Base-by-base conservation (phyloP, 1,284 basidiomycete genomes). In the Leccinum subspadiceum region DNA sequence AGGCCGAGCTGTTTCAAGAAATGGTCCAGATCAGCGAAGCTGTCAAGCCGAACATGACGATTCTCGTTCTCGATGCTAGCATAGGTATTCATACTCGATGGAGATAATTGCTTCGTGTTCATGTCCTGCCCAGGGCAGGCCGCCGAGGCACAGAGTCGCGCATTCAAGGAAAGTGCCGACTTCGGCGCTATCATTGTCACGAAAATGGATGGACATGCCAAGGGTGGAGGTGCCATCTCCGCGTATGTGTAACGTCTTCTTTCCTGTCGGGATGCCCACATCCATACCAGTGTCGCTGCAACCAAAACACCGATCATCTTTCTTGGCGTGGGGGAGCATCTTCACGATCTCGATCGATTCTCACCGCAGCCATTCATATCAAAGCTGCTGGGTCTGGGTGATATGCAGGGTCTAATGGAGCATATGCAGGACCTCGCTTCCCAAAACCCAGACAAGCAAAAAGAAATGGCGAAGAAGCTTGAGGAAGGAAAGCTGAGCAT, bases 121-220 rank as follows among this genome's bases (percentile, higher is more conserved):
- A 67, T 35, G 15, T 54, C 68, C 69, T 59, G 64, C 13, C 35
- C 74, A 89, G 95, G 96, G 73, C 96, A 99, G 81, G 96, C 97
- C 5, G 96, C 96, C 22, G 97, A 99, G 74, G 91, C 92, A 3
- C 97, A 99, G 73, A 92, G 90, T 73, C 85, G 87, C 44, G 97
- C 97, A 1, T 99, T 99, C 84, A 99, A 99, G 77, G 95, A 98
- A 64, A 95, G 92, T 64, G 93, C 96, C 13, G 89, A 97, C 71
- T 99, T 98, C 75, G 97, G 96, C 66, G 96, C 96, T 1, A 99
- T 99, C 68, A 97, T 99, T 65, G 96, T 99, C 17, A 99, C 97
- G 22, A 99, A 99, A 78, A 94, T 99, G 85, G 97, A 99, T 70
- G 97, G 97, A 5, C 97, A 99, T 73, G 97, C 97, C 1, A 99